These are phyloP conservation scores for Verticillium isaacii DNA, from an alignment of 2,329 filamentous ascomycete species.

Conservation along the genomic window DNA sequence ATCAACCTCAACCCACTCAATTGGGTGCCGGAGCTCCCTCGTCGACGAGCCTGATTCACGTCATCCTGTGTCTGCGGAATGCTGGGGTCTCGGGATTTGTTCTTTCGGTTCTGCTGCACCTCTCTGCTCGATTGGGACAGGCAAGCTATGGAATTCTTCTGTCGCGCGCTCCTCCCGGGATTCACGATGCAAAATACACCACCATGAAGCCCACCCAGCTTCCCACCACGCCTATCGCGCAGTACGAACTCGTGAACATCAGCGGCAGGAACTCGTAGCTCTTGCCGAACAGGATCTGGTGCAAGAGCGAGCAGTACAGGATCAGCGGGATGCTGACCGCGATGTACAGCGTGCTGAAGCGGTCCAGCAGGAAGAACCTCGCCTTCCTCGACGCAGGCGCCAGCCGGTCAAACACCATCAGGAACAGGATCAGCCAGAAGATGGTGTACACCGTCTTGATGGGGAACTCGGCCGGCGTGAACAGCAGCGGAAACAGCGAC, in stretches of 20 bases:
- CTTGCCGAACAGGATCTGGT: slow-evolving; percentile 77
- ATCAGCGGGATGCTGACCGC: slow-evolving; percentile 85
- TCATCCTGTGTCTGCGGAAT: not conserved
- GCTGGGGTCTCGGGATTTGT: not conserved
- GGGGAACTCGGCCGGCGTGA: slow-evolving; percentile 87
- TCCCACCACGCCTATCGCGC: slow-evolving; percentile 87
- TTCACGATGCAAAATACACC: slow-evolving; percentile 66
- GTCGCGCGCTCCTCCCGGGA: not conserved
- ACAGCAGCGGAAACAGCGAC: slow-evolving; percentile 89
- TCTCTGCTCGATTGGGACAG: too few species aligned
- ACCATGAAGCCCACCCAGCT: slow-evolving; percentile 95
- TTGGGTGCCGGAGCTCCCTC: not conserved
- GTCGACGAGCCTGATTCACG: not conserved
- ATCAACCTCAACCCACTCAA: slow-evolving; percentile 7
- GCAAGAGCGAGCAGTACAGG: slow-evolving; percentile 79
- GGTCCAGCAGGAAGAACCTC: slow-evolving; percentile 86
- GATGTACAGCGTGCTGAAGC: slow-evolving; percentile 87
- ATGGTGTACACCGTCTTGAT: slow-evolving; percentile 92
- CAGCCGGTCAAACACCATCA: slow-evolving; percentile 80
- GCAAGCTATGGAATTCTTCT: not conserved
- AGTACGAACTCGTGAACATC: slow-evolving; percentile 96
- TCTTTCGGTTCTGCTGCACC: not conserved
- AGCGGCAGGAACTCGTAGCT: slow-evolving; percentile 85
- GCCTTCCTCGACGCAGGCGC: slow-evolving; percentile 75
- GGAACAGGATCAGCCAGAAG: slow-evolving; percentile 82